Evolutionary conservation across 805 yeast genomes (phyloP).

Genomic region (Saturnispora kantuleensis): DNA sequence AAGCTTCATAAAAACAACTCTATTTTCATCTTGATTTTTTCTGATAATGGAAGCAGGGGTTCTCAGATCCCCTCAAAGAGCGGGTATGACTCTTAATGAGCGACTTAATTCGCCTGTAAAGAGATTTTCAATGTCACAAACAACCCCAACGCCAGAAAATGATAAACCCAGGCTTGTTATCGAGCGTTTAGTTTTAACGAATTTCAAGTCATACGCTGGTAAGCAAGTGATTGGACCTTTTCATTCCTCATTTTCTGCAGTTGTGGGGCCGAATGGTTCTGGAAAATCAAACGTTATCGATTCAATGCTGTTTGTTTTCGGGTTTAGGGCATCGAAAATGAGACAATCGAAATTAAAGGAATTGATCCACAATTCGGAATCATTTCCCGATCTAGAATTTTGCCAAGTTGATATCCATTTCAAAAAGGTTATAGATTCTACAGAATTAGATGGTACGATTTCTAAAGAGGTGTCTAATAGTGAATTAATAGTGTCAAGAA

Average conservation of each 20-base stretch:
- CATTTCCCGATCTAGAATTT: constrained; percentile 49
- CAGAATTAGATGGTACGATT: constrained; percentile 11
- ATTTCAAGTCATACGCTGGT: constrained; percentile 96
- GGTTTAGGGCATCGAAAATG: constrained; percentile 94
- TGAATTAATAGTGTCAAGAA: constrained; percentile 64
- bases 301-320: constrained; percentile 94
- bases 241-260: constrained; percentile 87
- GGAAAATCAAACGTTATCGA: constrained; percentile 98
- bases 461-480: constrained; percentile 34
- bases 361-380: constrained; percentile 83
- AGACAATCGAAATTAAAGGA: constrained; percentile 91
- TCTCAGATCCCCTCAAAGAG: background rate
- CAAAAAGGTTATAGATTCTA: constrained; percentile 55
- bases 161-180: constrained; percentile 54
- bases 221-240: constrained; percentile 90
- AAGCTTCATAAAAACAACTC: too few relatives aligned
- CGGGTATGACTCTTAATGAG: constrained; percentile 1
- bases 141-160: background rate
- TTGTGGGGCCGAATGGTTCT: constrained; percentile 97
- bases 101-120: background rate
- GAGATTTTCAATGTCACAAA: background rate
- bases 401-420: constrained; percentile 93
- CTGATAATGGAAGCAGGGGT: too few relatives aligned
- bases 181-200: constrained; percentile 57
- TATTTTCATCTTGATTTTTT: too few relatives aligned